These are phyloP conservation scores for Byssothecium circinans DNA, from an alignment of 2,329 filamentous ascomycete genomes.

Conservation along the genomic window DNA sequence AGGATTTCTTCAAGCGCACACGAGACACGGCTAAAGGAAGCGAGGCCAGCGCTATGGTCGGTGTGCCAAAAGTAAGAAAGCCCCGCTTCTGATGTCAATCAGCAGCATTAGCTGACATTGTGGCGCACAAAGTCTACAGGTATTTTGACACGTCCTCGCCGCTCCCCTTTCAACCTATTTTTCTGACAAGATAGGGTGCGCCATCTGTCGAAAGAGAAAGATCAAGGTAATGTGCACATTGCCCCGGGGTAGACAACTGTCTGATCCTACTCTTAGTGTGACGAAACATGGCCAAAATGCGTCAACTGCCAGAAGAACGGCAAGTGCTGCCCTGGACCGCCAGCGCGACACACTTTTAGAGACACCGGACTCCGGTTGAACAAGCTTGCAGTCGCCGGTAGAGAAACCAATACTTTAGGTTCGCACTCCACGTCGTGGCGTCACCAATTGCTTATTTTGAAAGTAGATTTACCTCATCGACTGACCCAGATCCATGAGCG, in stretches of 20 bases:
- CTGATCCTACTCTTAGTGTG: constrained; percentile 19
- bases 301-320: constrained; percentile 39
- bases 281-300: constrained; percentile 40
- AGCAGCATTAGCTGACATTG: no score
- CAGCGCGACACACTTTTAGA: constrained; percentile 37
- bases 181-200: constrained; percentile 16
- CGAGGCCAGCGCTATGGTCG: not conserved
- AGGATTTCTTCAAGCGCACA: no score
- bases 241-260: constrained; percentile 1
- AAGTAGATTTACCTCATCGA: constrained; percentile 17
- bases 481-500: constrained; percentile 31
- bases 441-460: no score
- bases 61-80: not conserved
- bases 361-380: constrained; percentile 27
- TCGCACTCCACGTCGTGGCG: not conserved
- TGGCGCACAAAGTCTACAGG: no score
- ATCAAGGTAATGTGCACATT: constrained; percentile 25
- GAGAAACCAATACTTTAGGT: constrained; percentile 4
- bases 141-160: no score
- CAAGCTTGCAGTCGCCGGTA: not conserved
- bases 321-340: constrained; percentile 38
- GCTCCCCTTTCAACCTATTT: not conserved
- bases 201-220: constrained; percentile 36
- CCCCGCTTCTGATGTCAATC: no score
- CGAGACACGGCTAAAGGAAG: no score